These are phyloP conservation scores for Hypoxylon lienhwacheense DNA, from an alignment of 495 filamentous ascomycete genomes.

Conservation along the genomic window DNA sequence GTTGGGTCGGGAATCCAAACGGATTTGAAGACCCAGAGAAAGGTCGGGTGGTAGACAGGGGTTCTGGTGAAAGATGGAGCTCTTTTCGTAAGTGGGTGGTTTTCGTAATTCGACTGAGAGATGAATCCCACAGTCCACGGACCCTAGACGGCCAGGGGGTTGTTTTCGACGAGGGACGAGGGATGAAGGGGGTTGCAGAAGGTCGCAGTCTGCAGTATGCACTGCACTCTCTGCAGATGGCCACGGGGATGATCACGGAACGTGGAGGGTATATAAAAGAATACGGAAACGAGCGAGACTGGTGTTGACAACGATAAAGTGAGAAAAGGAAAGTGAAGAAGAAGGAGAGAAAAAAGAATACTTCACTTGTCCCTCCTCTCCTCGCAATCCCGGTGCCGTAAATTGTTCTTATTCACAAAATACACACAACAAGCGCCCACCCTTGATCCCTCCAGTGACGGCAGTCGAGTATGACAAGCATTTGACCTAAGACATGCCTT, in stretches of 20 bases:
- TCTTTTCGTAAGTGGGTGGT: conserved; percentile 23
- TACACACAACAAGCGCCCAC: conserved; percentile 22
- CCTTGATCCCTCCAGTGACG: conserved; percentile 7
- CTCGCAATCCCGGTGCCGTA: not conserved
- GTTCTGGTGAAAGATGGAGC: conserved; percentile 25
- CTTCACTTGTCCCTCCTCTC: not conserved
- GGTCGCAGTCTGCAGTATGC: no score
- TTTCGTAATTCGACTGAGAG: conserved; percentile 35
- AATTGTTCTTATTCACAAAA: no score
- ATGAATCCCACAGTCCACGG: conserved; percentile 18
- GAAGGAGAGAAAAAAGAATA: conserved; percentile 1
- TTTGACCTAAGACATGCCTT: conserved; percentile 24
- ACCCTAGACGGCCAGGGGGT: conserved; percentile 24
- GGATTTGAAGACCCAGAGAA: conserved; percentile 25
- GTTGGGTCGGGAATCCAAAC: conserved; percentile 28
- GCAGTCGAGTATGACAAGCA: conserved; percentile 27
- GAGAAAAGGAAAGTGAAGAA: not conserved
- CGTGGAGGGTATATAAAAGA: conserved; percentile 21
- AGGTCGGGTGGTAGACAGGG: conserved; percentile 27
- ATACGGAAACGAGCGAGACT: conserved; percentile 15
- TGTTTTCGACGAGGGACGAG: conserved; percentile 1
- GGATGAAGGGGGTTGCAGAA: conserved; percentile 26
- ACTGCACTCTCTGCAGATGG: no score
- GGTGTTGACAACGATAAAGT: conserved; percentile 14
- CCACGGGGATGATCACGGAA: conserved; percentile 24